Evolutionary conservation across 495 filamentous ascomycete genomes (phyloP).

Genomic region (Hypoxylon fragiforme): DNA sequence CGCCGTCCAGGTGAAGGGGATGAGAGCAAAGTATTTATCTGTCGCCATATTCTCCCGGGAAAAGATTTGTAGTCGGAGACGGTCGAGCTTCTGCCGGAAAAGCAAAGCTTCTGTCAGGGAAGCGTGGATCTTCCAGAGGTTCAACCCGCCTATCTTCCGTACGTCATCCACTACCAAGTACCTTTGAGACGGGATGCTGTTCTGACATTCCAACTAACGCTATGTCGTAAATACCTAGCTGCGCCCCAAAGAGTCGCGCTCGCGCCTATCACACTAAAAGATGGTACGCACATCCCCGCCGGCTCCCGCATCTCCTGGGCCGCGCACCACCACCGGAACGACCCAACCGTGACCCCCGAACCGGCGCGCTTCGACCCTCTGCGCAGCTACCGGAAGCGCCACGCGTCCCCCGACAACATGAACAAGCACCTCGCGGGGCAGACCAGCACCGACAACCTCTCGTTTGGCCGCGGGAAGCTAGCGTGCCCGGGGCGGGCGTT

Average conservation of each 20-base stretch:
- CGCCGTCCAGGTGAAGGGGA: not conserved
- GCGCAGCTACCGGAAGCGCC: conserved; percentile 40
- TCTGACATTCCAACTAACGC: too few relatives aligned
- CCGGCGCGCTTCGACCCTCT: conserved; percentile 47
- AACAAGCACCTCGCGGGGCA: conserved; percentile 33
- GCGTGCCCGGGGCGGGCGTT: conserved; percentile 51
- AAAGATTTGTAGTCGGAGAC: not conserved
- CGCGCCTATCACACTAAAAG: not conserved
- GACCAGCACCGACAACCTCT: conserved; percentile 30
- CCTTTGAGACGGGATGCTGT: too few relatives aligned
- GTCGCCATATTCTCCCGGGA: not conserved
- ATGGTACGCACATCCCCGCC: conserved; percentile 27
- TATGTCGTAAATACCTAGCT: too few relatives aligned
- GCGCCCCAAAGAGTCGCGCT: not conserved
- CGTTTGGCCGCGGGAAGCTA: conserved; percentile 40
- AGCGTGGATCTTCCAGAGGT: not conserved
- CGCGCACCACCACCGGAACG: not conserved
- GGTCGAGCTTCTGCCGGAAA: not conserved
- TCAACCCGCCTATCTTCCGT: too few relatives aligned
- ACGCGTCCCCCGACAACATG: conserved; percentile 18
- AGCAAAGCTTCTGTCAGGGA: not conserved
- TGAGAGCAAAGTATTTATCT: not conserved
- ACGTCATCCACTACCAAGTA: too few relatives aligned
- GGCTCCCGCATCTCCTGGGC: conserved; percentile 9
- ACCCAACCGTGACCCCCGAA: conserved; percentile 25